Evolutionary conservation across 768 basidiomycete genomes (phyloP).

Genomic region (Russula vinacea): DNA sequence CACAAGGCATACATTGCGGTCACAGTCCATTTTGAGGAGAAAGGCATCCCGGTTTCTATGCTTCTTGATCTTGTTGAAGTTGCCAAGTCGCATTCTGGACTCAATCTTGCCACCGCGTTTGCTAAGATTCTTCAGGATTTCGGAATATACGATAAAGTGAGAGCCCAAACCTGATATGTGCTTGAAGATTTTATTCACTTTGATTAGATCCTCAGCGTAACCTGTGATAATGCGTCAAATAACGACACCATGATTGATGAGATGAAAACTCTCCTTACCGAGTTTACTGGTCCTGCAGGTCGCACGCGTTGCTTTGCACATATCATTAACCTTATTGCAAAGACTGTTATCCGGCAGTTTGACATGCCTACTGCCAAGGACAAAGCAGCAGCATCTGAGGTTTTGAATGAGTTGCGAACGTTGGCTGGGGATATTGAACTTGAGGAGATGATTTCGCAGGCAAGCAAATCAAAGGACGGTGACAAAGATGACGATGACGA

Average conservation of each 20-base stretch:
- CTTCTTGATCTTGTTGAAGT: background rate
- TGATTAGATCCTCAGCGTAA: too few relatives aligned
- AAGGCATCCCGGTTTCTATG: background rate
- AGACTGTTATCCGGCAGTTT: constrained; percentile 37
- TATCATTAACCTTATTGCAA: constrained; percentile 40
- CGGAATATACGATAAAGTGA: constrained; percentile 36
- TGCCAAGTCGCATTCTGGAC: constrained; percentile 34
- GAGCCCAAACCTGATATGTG: too few relatives aligned
- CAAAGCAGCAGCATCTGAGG: background rate
- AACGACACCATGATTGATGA: constrained; percentile 39
- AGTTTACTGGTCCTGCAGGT: constrained; percentile 33
- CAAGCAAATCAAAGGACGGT: too few relatives aligned
- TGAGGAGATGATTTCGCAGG: too few relatives aligned
- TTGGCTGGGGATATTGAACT: background rate
- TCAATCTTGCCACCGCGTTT: constrained; percentile 34
- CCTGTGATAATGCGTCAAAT: constrained; percentile 39
- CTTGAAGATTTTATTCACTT: too few relatives aligned
- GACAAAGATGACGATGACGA: too few relatives aligned
- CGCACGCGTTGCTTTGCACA: constrained; percentile 41
- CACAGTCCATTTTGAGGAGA: background rate
- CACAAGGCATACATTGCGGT: background rate
- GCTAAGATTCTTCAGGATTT: constrained; percentile 33
- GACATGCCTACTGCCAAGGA: constrained; percentile 35
- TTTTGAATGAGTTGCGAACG: background rate
- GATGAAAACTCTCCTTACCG: constrained; percentile 31